Conservation (phyloP, 2,329 filamentous ascomycete species). For the Colletotrichum sp. region DNA sequence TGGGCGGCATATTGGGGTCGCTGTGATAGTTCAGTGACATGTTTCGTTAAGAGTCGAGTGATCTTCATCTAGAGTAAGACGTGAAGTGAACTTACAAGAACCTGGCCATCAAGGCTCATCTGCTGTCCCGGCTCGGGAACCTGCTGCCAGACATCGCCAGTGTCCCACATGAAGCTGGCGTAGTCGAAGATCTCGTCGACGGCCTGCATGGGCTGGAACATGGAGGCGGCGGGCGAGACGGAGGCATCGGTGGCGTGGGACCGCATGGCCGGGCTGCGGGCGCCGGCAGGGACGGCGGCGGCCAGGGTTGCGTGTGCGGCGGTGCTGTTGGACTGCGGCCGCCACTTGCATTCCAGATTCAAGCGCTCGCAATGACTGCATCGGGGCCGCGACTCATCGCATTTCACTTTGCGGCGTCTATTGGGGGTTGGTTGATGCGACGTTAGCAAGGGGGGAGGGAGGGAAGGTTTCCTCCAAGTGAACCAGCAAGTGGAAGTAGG, state of each 20-base stretch:
- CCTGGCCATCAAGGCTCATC: constrained; percentile 4
- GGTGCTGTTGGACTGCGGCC: constrained; percentile 28
- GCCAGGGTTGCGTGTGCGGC: constrained; percentile 24
- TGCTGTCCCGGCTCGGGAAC: constrained; percentile 16
- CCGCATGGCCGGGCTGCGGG: constrained; percentile 21
- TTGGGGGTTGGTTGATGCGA: not conserved
- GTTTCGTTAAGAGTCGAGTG: not conserved
- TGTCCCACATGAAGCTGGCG: constrained; percentile 54
- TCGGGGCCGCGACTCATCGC: constrained; percentile 56
- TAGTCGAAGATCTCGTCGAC: constrained; percentile 52
- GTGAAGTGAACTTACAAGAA: not conserved
- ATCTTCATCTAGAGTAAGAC: not conserved
- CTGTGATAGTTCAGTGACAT: not conserved
- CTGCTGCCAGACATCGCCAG: constrained; percentile 39
- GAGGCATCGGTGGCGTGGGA: constrained; percentile 34
- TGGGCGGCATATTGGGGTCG: not conserved
- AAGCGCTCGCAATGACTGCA: constrained; percentile 60
- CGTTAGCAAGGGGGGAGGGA: not conserved
- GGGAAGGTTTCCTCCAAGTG: not conserved
- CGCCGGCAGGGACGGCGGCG: constrained; percentile 23
- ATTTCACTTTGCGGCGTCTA: constrained; percentile 59
- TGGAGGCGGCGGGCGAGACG: constrained; percentile 25
- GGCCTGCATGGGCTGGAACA: constrained; percentile 31
- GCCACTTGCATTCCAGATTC: constrained; percentile 59
- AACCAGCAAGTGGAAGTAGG: too few species aligned